Conservation (phyloP, 257 asterid species). For the Salvia splendens region DNA sequence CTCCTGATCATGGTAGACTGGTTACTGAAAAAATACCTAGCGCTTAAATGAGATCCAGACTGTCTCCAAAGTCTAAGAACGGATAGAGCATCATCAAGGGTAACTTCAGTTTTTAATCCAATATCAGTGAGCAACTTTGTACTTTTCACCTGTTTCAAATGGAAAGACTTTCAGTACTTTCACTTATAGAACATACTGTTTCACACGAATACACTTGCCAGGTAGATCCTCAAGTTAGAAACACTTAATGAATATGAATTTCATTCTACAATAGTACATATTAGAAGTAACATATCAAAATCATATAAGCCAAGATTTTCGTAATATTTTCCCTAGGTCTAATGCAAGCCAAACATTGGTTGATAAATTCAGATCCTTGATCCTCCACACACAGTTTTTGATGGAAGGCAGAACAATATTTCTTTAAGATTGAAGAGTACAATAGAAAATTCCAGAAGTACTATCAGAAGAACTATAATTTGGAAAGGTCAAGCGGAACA, state of each 20-base stretch:
- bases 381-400: neutral
- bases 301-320: slow-evolving; percentile 8
- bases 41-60: slow-evolving; percentile 49
- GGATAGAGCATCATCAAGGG: slow-evolving; percentile 60
- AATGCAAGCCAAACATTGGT: slow-evolving; percentile 2
- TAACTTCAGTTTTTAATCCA: slow-evolving; percentile 63
- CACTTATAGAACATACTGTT: slow-evolving; percentile 20
- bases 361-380: neutral
- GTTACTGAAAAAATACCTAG: slow-evolving; percentile 51
- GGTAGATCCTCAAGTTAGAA: slow-evolving; percentile 15
- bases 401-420: slow-evolving; percentile 4
- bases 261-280: neutral
- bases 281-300: slow-evolving; percentile 4
- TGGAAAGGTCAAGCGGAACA: neutral
- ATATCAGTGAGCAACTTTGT: slow-evolving; percentile 61
- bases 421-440: neutral
- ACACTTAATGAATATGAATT: neutral
- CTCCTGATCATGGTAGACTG: slow-evolving; percentile 11
- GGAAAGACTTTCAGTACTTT: slow-evolving; percentile 34
- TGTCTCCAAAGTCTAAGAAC: slow-evolving; percentile 64
- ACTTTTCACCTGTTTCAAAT: slow-evolving; percentile 61
- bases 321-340: neutral
- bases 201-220: slow-evolving; percentile 9
- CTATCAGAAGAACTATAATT: neutral
- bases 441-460: neutral